Evolutionary conservation across 805 yeast genomes (phyloP), one percentile per base, ranked within the genome.

Genomic region (Saccharomyces kudriavzevii): DNA sequence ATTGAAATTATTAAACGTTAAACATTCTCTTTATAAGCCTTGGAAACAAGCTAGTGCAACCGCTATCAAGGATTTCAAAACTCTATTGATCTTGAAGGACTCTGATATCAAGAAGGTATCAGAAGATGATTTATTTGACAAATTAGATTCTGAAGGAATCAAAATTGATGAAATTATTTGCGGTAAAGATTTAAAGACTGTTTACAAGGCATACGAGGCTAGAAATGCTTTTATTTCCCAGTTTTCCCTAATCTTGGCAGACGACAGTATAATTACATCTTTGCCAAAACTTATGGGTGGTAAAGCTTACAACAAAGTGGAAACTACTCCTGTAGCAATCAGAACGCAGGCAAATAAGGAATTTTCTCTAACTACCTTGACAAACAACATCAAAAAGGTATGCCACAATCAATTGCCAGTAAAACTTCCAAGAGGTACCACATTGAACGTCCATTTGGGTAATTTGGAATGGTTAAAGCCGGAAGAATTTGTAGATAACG

Each of bases 241-340:
- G 54, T 87, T 80, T 66, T 96, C 90, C 62, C 59, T 89, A 56
- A 88, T 94, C 69, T 67, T 94, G 46, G 84, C 89, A 51, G 99
- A 94, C 71, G 96, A 90, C 57, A 83, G 85, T 40, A 75, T 92
- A 48, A 76, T 89, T 52, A 82, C 90, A 28, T 75, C 87, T 55
- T 77, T 94, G 71, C 99, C 99, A 49, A 82, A 84, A 61, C 72
- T 87, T 40, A 74, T 94, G 58, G 97, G 97, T 52, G 97, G 97
- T 53, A 87, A 88, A 71, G 75, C 81, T 2, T 94, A 90, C 66
- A 87, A 82, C 67, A 76, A 76, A 49, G 70, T 78, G 40, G 71
- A 77, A 22, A 88, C 87, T 66, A 71, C 82, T 45, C 96, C 96
- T 51, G 68, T 86, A 43, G 84, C 91, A 22, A 73, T 89, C 52